Evolutionary conservation across 495 filamentous ascomycete genomes (phyloP).

Genomic region (Daldinia vernicosa): DNA sequence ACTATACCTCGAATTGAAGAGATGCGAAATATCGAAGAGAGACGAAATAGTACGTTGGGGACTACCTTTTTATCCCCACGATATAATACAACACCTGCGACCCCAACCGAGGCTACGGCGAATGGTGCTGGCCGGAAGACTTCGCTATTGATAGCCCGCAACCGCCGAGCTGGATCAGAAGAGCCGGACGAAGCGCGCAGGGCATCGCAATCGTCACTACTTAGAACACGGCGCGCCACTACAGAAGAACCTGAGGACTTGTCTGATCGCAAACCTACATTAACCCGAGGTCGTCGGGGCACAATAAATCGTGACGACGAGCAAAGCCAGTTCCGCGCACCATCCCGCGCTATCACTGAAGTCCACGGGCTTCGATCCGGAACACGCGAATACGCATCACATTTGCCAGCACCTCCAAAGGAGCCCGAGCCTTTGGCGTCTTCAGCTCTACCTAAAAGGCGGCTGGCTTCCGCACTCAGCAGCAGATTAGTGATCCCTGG

Average conservation of each 20-base stretch:
- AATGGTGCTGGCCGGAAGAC: conserved; percentile 51
- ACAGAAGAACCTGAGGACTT: conserved; percentile 60
- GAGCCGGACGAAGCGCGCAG: conserved; percentile 59
- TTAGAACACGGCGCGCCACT: conserved; percentile 54
- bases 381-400: conserved; percentile 47
- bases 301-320: conserved; percentile 59
- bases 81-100: conserved; percentile 47
- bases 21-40: conserved; percentile 67
- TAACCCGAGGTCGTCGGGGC: conserved; percentile 51
- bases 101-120: conserved; percentile 32
- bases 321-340: conserved; percentile 59
- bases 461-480: conserved; percentile 52
- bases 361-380: conserved; percentile 51
- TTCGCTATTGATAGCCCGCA: conserved; percentile 55
- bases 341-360: conserved; percentile 67
- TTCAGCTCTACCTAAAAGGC: conserved; percentile 56
- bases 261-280: conserved; percentile 53
- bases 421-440: conserved; percentile 45
- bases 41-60: neutral
- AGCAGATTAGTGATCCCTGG: conserved; percentile 48
- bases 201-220: conserved; percentile 57
- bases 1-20: conserved; percentile 77
- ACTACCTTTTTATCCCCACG: conserved; percentile 52
- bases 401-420: conserved; percentile 43
- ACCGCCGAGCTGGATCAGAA: conserved; percentile 55